Percentiles rank a stretch among this genome's conserved stretches.
These are phyloP conservation scores for Cunninghamia lanceolata DNA, from an alignment of 75 land plant genomes.

Conservation along the genomic window DNA sequence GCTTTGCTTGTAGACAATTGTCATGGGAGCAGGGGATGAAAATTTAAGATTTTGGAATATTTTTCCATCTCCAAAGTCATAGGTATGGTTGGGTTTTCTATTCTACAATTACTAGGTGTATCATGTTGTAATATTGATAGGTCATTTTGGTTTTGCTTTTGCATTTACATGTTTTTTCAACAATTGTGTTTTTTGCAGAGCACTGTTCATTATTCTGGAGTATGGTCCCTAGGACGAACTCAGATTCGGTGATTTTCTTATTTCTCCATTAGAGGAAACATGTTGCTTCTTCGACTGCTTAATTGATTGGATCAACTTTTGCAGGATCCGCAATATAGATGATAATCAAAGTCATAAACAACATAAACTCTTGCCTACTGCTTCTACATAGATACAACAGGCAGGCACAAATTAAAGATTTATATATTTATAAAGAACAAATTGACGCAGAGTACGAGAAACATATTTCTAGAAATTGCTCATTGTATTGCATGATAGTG, in stretches of 20 bases:
- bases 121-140: no score
- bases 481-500: not conserved
- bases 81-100: not conserved
- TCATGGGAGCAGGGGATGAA: constrained; percentile 85
- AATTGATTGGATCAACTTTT: no score
- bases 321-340: no score
- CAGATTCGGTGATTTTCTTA: constrained; percentile 36
- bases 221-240: constrained; percentile 54
- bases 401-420: not conserved
- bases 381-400: not conserved
- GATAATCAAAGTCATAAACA: no score
- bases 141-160: not conserved
- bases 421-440: no score
- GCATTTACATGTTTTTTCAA: no score
- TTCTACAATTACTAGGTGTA: not conserved
- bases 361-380: not conserved
- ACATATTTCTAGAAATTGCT: not conserved
- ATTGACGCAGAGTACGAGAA: not conserved
- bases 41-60: no score
- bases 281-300: no score
- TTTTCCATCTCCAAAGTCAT: no score
- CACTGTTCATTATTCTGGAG: constrained; percentile 41
- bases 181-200: constrained; percentile 35
- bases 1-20: constrained; percentile 55
- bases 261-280: not conserved